Conservation (phyloP, 495 filamentous ascomycete genomes). For the Aspergillus steynii region DNA sequence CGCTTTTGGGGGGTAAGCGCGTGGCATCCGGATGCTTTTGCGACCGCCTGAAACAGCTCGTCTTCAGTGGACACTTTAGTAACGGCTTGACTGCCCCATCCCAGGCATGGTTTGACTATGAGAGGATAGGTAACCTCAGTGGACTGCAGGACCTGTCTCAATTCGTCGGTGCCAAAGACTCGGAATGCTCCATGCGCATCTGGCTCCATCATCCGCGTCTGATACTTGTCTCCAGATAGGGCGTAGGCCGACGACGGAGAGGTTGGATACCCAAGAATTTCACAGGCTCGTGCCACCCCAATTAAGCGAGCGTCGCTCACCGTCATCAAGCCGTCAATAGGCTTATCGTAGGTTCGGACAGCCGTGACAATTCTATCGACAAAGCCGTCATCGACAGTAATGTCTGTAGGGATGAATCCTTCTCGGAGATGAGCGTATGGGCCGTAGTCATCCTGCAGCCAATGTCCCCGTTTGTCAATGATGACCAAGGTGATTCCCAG, state of each 20-base stretch:
- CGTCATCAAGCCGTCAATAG: conserved; percentile 8
- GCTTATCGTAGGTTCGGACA: background rate
- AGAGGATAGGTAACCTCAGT: conserved; percentile 31
- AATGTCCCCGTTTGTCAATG: conserved; percentile 47
- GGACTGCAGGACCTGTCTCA: background rate
- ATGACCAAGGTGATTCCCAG: conserved; percentile 48
- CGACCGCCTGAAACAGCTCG: conserved; percentile 25
- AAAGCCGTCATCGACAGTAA: background rate
- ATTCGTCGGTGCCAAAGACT: background rate
- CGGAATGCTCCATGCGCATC: background rate
- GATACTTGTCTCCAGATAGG: conserved; percentile 1
- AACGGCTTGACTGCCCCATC: conserved; percentile 45
- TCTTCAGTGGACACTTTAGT: conserved; percentile 32
- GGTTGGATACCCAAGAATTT: background rate
- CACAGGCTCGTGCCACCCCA: background rate
- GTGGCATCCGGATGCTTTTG: background rate
- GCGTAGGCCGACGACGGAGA: background rate
- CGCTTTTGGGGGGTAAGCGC: background rate
- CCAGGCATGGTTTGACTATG: conserved; percentile 49
- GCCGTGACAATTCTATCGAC: background rate
- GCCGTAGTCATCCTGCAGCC: conserved; percentile 34
- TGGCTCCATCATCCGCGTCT: conserved; percentile 1
- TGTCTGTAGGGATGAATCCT: conserved; percentile 26
- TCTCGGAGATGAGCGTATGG: conserved; percentile 29
- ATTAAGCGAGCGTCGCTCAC: background rate